Evolutionary conservation across 768 basidiomycete species (phyloP).

Genomic region (Sarcodon aspratus): DNA sequence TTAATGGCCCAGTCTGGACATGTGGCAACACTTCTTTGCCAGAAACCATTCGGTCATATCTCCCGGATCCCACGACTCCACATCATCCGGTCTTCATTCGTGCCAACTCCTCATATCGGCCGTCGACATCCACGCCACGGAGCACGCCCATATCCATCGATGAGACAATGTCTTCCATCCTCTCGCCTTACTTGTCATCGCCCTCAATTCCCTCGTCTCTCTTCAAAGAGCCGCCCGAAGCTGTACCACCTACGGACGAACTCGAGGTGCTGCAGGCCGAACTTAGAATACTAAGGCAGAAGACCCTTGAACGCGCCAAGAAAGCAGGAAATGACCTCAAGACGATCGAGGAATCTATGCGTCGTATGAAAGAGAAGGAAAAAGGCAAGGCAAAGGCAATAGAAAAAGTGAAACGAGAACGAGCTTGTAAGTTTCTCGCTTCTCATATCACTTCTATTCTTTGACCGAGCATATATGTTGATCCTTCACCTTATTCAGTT

Average conservation of each 20-base stretch:
- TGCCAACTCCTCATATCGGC: too few species aligned
- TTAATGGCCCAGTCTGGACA: too few species aligned
- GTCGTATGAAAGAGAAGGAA: constrained; percentile 65
- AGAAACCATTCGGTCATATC: too few species aligned
- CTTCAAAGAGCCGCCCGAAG: constrained; percentile 51
- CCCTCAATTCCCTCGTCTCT: constrained; percentile 45
- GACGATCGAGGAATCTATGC: constrained; percentile 67
- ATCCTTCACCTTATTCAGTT: constrained; percentile 13
- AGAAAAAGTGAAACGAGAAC: constrained; percentile 64
- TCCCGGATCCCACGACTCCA: too few species aligned
- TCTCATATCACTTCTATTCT: constrained; percentile 4
- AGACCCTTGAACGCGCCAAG: constrained; percentile 49
- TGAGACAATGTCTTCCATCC: constrained; percentile 48
- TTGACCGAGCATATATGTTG: constrained; percentile 4
- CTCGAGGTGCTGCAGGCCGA: constrained; percentile 55
- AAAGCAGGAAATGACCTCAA: constrained; percentile 70
- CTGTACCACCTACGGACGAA: constrained; percentile 63
- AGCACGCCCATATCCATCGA: background rate
- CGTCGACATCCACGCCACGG: too few species aligned
- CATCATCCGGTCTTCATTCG: too few species aligned
- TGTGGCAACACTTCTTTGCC: too few species aligned
- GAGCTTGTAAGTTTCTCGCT: constrained; percentile 48
- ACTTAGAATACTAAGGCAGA: constrained; percentile 40
- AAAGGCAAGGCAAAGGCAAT: constrained; percentile 62
- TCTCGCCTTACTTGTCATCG: constrained; percentile 36